Evolutionary conservation across 2,329 filamentous ascomycete genomes (phyloP).

Genomic region (Scleromitrula shiraiana): DNA sequence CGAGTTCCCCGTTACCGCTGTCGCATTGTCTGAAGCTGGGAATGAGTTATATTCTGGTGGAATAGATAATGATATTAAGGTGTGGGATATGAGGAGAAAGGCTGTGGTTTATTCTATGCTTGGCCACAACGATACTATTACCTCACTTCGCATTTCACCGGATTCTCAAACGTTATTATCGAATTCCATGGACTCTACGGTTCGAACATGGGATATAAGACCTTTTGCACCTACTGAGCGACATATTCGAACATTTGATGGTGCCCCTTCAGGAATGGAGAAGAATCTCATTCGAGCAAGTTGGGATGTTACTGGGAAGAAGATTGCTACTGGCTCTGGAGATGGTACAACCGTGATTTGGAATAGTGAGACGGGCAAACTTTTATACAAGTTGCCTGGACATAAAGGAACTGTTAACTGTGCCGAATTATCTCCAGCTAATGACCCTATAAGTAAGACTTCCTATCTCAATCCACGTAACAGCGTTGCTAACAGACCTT

Average conservation of each 20-base stretch:
- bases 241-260: conserved; percentile 81
- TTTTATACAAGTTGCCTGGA: conserved; percentile 89
- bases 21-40: conserved; percentile 86
- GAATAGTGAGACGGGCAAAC: conserved; percentile 80
- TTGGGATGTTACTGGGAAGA: conserved; percentile 82
- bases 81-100: conserved; percentile 94
- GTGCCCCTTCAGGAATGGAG: conserved; percentile 79
- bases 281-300: conserved; percentile 86
- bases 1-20: conserved; percentile 83
- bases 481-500: conserved; percentile 15
- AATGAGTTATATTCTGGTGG: conserved; percentile 93
- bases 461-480: not conserved
- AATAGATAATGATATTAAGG: conserved; percentile 95
- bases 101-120: conserved; percentile 77
- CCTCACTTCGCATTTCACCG: conserved; percentile 83
- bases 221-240: conserved; percentile 88
- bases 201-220: conserved; percentile 90
- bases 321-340: conserved; percentile 79
- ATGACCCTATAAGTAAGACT: conserved; percentile 79
- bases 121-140: conserved; percentile 87
- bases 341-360: conserved; percentile 89
- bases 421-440: conserved; percentile 77
- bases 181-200: conserved; percentile 89
- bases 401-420: conserved; percentile 95
- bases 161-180: conserved; percentile 87